phyloP scores from a whole-genome alignment of 345 rosid genomes.

The Boechera stricta region DNA sequence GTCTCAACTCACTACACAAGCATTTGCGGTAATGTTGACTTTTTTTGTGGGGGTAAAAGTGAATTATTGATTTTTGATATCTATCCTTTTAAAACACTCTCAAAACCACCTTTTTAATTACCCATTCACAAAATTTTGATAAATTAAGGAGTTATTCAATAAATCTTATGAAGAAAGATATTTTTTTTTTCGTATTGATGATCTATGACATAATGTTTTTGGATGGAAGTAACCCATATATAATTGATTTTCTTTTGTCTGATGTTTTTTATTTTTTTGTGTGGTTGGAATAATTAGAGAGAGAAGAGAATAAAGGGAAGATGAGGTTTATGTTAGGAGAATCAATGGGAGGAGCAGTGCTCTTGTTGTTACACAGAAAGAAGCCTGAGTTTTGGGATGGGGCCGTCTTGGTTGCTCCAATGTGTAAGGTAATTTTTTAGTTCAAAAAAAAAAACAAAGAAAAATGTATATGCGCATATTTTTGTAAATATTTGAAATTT shows the following conservation, averaged over 20 bases:
- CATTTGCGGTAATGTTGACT: conserved; percentile 58
- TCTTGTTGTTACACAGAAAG: conserved; percentile 65
- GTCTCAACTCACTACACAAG: conserved; percentile 58
- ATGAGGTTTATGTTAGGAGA: conserved; percentile 81
- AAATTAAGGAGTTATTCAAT: neutral
- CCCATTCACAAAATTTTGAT: neutral
- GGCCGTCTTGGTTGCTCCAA: conserved; percentile 82
- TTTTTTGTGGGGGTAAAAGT: neutral
- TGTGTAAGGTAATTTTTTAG: conserved; percentile 65
- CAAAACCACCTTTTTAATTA: neutral
- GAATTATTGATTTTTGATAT: neutral
- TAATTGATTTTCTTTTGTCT: neutral
- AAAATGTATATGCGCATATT: too few relatives aligned
- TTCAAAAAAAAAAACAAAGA: too few relatives aligned
- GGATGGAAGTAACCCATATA: neutral
- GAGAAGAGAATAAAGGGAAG: conserved; percentile 61
- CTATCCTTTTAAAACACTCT: neutral
- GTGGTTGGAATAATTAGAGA: conserved; percentile 52
- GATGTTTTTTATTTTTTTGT: neutral
- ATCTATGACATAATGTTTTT: neutral
- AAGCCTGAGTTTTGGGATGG: conserved; percentile 82
- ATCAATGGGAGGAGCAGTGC: conserved; percentile 93
- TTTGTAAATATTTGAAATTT: too few relatives aligned
- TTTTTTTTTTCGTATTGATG: neutral
- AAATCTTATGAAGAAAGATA: neutral